These are phyloP conservation scores for Taiwanofungus camphoratus DNA, from an alignment of 1,284 basidiomycete species.

Conservation along the genomic window DNA sequence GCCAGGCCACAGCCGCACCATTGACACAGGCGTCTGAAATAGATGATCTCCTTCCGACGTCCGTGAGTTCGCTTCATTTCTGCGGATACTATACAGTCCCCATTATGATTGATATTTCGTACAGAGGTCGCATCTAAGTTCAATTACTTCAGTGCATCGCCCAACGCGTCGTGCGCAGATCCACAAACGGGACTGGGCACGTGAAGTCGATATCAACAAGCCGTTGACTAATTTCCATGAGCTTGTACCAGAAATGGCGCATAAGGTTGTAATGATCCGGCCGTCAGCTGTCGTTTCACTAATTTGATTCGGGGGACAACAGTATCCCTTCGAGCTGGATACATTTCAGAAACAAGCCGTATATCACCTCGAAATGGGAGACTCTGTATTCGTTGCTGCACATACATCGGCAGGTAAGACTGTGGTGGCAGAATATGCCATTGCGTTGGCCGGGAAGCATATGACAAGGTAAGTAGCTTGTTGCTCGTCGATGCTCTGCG, in stretches of 20 bases:
- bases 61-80: conserved; percentile 52
- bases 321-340: conserved; percentile 86
- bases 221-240: conserved; percentile 85
- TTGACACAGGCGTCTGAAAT: conserved; percentile 43
- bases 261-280: conserved; percentile 45
- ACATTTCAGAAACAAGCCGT: conserved; percentile 98
- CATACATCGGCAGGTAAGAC: conserved; percentile 99
- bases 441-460: conserved; percentile 93
- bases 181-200: conserved; percentile 95
- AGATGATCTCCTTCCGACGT: conserved; percentile 77
- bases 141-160: conserved; percentile 36
- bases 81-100: too few species aligned
- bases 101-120: too few species aligned
- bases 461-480: conserved; percentile 81
- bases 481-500: conserved; percentile 5
- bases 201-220: conserved; percentile 91
- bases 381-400: conserved; percentile 98
- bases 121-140: conserved; percentile 47
- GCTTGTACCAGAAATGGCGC: conserved; percentile 88
- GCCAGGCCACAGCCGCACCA: conserved; percentile 1
- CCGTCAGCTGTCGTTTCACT: neutral
- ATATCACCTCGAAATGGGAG: conserved; percentile 95
- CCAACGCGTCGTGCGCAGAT: conserved; percentile 38
- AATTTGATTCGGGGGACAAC: conserved; percentile 17
- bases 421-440: conserved; percentile 98